Conservation (phyloP, 345 rosid species). For the Salix brachista region DNA sequence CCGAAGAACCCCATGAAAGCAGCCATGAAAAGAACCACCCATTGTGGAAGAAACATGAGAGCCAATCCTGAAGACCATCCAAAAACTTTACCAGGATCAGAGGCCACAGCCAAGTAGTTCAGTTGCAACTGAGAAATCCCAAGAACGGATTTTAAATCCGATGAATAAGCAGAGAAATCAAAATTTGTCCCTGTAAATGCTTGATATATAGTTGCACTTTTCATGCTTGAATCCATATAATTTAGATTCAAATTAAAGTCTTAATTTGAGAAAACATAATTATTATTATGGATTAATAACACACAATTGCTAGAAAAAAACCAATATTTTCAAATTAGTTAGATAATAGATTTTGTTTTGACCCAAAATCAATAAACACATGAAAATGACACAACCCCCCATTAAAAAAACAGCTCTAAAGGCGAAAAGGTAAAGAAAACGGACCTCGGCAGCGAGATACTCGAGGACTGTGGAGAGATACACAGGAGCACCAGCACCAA, state of each 20-base stretch:
- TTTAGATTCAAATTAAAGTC: too few species aligned
- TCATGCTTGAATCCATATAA: too few species aligned
- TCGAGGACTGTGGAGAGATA: slow-evolving; percentile 76
- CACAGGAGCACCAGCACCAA: slow-evolving; percentile 64
- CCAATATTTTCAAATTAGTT: too few species aligned
- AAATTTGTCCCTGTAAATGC: slow-evolving; percentile 95
- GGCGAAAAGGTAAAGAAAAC: too few species aligned
- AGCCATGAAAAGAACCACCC: slow-evolving; percentile 70
- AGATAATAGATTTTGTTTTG: too few species aligned
- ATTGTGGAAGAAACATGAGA: slow-evolving; percentile 62
- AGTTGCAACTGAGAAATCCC: slow-evolving; percentile 86
- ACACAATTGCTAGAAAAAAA: too few species aligned
- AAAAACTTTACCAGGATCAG: slow-evolving; percentile 85
- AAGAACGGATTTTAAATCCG: slow-evolving; percentile 61
- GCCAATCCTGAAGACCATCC: slow-evolving; percentile 98
- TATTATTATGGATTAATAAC: too few species aligned
- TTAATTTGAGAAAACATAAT: too few species aligned
- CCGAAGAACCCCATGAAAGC: slow-evolving; percentile 81
- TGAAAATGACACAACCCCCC: too few species aligned
- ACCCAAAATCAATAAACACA: too few species aligned
- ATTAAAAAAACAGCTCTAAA: too few species aligned
- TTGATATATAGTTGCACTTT: slow-evolving; percentile 65
- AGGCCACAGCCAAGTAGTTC: slow-evolving; percentile 86
- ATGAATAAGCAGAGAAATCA: slow-evolving; percentile 89
- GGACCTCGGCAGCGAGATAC: slow-evolving; percentile 80